Base-by-base conservation (phyloP, 106 monocot genomes). In the Alisma plantagoaquatica region DNA sequence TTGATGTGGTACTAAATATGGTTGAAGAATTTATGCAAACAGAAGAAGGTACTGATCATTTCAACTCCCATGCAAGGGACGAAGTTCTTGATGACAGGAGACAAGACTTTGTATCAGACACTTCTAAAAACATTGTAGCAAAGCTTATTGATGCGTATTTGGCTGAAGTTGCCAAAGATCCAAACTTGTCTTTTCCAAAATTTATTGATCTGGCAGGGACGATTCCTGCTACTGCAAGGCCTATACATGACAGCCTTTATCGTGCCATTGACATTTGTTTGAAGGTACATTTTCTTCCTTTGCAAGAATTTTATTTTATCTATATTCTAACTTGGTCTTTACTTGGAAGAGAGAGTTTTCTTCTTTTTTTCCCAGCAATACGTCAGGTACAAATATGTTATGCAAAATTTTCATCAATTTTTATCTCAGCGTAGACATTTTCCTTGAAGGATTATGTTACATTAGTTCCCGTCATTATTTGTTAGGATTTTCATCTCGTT, bases 171-270 rank as follows among this genome's bases (percentile, higher is more conserved):
- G 62, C 68, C 9, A 74, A 68, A 43, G 68, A 68, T 33, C 33
- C 43, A 10, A 41, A 68, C 24, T 41, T 57, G 18, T 27, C 63
- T 16, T 19, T 74, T 46, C 33, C 68, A 10, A 63, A 58, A 43
- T 74, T 74, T 44, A 19, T 68, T 28, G 57, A 57, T 51, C 61
- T 77, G 24, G 71, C 76, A 3, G 50, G 52, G 27, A 61, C 71
- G 66, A 30, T 71, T 12, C 32, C 66, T 44, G 43, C 25, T 46
- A 49, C 42, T 17, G 48, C 66, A 11, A 77, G 71, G 57, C 65
- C 71, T 10, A 66, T 57, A 33, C 76, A 77, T 29, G 76, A 77
- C 57, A 66, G 53, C 9, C 49, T 71, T 32, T 77, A 77, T 41
- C 65, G 55, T 31, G 76, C 66, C 20, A 67, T 77, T 24, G 76